Evolutionary conservation across 2,329 filamentous ascomycete genomes (phyloP), one percentile per base, ranked within the genome.

Genomic region (Diaporthe vaccinii): DNA sequence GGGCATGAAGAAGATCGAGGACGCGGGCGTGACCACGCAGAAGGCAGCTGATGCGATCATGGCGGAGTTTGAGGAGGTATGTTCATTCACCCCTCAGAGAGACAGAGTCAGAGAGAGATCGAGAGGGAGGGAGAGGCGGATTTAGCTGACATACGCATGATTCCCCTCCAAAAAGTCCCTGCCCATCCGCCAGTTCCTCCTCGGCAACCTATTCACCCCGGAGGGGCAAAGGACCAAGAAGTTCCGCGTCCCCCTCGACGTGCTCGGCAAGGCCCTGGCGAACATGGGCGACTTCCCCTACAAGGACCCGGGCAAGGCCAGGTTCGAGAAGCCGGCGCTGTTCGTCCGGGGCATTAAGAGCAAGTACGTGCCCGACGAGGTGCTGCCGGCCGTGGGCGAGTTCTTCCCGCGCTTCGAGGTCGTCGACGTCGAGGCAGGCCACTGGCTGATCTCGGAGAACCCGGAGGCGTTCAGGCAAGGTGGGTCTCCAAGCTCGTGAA

Each of bases 371-470:
- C 90, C 94, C 7, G 94, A 97, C 82, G 95, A 97, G 84, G 89
- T 91, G 71, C 84, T 97, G 65, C 94, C 94, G n/a, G 85, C 93
- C 25, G 93, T 97, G 79, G 94, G 94, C 4, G 89, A 91, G 77
- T 97, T 97, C 84, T 98, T 98, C 81, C 95, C 95, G 15, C 87
- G 88, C 34, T 98, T 97, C 80, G 86, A 91, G 81, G 80, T 97
- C 41, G 90, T 88, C 67, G 93, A 96, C 84, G 86, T 98, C 44
- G 92, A 97, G 51, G 90, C 92, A 12, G 95, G 95, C 0, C 95
- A 98, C 83, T 98, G 95, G 95, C 86, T 98, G 7, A 95, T 96
- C 77, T 95, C 94, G n/a, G 95, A 98, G 86, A 93, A 95, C 79
- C 95, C 95, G 0, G 91, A 95, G 81, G 92, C 88, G 14, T 98